phyloP scores from a whole-genome alignment of 306 rosid genomes.

The Fragaria vesca region DNA sequence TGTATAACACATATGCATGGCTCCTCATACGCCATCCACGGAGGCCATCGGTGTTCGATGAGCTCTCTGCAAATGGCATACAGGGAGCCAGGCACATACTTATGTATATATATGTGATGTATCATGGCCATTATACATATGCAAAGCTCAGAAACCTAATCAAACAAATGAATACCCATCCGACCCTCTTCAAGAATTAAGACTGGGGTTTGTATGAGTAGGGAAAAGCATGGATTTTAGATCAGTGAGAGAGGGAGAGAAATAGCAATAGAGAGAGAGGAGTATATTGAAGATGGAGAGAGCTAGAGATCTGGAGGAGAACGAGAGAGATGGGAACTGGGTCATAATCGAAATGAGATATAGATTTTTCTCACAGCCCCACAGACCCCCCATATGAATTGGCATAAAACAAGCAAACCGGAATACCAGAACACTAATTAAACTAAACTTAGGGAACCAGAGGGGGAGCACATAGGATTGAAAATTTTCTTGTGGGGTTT shows the following conservation, averaged over 20 bases:
- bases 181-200: not conserved
- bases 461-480: constrained; percentile 30
- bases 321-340: constrained; percentile 26
- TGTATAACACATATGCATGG: constrained; percentile 61
- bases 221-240: not conserved
- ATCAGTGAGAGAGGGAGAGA: not conserved
- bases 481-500: constrained; percentile 29
- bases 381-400: constrained; percentile 48
- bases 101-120: constrained; percentile 13
- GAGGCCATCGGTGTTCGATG: constrained; percentile 68
- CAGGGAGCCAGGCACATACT: constrained; percentile 99
- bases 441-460: constrained; percentile 23
- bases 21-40: constrained; percentile 99
- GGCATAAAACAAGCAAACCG: constrained; percentile 54
- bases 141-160: not conserved
- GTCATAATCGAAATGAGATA: constrained; percentile 47
- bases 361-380: constrained; percentile 33
- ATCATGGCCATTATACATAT: not conserved
- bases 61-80: constrained; percentile 93
- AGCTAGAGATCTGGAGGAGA: constrained; percentile 14
- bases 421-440: constrained; percentile 27
- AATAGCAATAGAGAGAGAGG: not conserved
- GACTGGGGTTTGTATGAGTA: not conserved
- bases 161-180: not conserved
- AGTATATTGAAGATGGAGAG: constrained; percentile 15